A percentile compares a stretch with the other conserved stretches of the same genome.
These are phyloP conservation scores for Rhizomucor miehei DNA, from an alignment of 371 early-diverging fungal species.

Conservation along the genomic window DNA sequence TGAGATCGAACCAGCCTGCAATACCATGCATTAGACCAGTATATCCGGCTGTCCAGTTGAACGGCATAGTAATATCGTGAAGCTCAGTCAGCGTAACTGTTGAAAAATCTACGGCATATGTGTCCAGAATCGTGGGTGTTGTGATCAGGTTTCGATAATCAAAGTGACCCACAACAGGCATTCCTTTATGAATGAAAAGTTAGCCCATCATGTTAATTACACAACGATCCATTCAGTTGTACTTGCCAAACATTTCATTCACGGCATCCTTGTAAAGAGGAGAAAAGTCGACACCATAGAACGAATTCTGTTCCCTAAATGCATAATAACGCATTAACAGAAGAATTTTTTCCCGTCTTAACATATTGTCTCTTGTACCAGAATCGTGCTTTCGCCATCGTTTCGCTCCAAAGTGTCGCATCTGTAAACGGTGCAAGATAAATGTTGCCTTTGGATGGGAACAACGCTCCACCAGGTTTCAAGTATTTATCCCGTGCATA, in stretches of 20 bases:
- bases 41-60: slow-evolving; percentile 77
- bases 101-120: slow-evolving; percentile 77
- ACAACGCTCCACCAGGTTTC: slow-evolving; percentile 89
- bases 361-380: slow-evolving; percentile 40
- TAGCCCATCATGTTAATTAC: slow-evolving; percentile 13
- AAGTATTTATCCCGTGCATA: slow-evolving; percentile 88
- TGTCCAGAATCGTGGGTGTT: slow-evolving; percentile 47
- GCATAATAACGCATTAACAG: not conserved
- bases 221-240: slow-evolving; percentile 3
- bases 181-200: slow-evolving; percentile 39
- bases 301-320: slow-evolving; percentile 71
- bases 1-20: slow-evolving; percentile 97
- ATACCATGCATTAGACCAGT: slow-evolving; percentile 94
- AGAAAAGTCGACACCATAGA: slow-evolving; percentile 92
- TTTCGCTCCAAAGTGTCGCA: slow-evolving; percentile 84
- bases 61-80: slow-evolving; percentile 81
- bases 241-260: slow-evolving; percentile 80
- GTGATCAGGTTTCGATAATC: slow-evolving; percentile 83
- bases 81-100: slow-evolving; percentile 76
- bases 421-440: slow-evolving; percentile 88
- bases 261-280: slow-evolving; percentile 79
- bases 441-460: slow-evolving; percentile 88
- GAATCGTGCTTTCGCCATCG: slow-evolving; percentile 88
- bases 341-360: too few species aligned
- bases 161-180: slow-evolving; percentile 94